A percentile compares a stretch with the other conserved stretches of the same genome.
Evolutionary conservation across 2,329 filamentous ascomycete genomes (phyloP).

Genomic region (Graphiopsis chlorocephala): DNA sequence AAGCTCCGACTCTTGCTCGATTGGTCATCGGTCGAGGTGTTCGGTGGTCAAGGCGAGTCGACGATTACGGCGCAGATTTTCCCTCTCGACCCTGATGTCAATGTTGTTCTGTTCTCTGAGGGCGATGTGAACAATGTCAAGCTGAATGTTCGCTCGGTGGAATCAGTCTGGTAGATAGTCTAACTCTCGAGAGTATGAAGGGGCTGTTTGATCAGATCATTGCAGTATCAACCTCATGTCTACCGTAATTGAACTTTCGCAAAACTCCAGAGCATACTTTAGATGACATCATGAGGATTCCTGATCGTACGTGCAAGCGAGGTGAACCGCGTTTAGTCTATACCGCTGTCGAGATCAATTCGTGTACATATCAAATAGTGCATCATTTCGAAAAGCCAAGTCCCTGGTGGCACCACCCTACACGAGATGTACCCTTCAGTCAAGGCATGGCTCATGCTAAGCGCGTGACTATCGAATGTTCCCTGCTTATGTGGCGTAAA

Average conservation of each 20-base stretch:
- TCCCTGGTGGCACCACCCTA: neutral
- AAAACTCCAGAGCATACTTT: neutral
- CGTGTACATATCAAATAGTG: neutral
- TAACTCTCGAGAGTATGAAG: neutral
- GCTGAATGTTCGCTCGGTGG: neutral
- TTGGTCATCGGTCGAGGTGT: constrained; percentile 1
- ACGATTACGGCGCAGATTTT: neutral
- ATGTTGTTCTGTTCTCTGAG: neutral
- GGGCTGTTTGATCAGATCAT: neutral
- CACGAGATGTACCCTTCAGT: neutral
- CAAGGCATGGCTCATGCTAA: neutral
- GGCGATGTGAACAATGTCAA: neutral
- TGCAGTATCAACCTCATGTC: neutral
- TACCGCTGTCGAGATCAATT: neutral
- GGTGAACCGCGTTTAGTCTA: neutral
- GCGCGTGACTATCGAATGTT: neutral
- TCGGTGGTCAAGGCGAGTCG: neutral
- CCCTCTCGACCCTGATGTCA: neutral
- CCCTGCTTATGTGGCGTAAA: neutral
- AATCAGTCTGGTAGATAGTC: neutral
- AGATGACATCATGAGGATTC: neutral
- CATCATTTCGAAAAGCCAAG: neutral
- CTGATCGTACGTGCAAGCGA: neutral
- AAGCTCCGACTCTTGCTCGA: neutral
- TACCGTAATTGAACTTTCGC: neutral